Evolutionary conservation across 139 green algal species (phyloP), one percentile per base, ranked within the genome.

Genomic region (Chloropicon primus): DNA sequence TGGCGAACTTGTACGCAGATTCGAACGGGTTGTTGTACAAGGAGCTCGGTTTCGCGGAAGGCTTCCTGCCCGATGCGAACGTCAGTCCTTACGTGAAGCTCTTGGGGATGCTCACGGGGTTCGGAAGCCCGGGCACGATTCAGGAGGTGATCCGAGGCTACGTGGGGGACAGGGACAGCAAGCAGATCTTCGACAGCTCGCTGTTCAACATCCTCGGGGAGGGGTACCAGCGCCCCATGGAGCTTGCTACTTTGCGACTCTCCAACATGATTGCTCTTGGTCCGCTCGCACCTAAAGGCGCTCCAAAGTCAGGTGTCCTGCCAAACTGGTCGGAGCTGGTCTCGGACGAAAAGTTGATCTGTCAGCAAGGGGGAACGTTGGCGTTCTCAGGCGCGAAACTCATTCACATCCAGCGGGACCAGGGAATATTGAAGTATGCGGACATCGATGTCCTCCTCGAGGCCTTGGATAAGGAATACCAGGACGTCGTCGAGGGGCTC

Each of bases 181-280:
- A 84, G 77, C 83, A 86, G 1, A 84, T 94, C 3, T 96, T 92
- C 72, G 26, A 75, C 2, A 62, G 25, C 0, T 26, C 41, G 1
- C 82, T 87, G 1, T 96, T 96, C 84, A 86, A 94, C 77, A 75
- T 94, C 22, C 81, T 96, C 27, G 91, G 91, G 3, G 74, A 54
- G 21, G 87, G 87, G 74, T 94, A 92, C 79, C 87, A 93, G 83
- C 82, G 90, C 0, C 91, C 91, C 0, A 89, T 94, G 80, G 91
- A 94, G 89, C 88, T 94, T 53, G 91, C 91, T 29, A 96, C 91
- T 1, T 78, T 93, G 74, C 83, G 91, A 17, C 41, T 62, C 41
- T 62, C 41, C 5, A 62, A 62, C 41, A 62, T 62, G 41, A 62
- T 62, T 17, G n/a, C n/a, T n/a, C n/a, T n/a, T n/a, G n/a, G n/a